These are phyloP conservation scores for Aspergillus coremiiformis DNA, from an alignment of 495 filamentous ascomycete genomes.

Conservation along the genomic window DNA sequence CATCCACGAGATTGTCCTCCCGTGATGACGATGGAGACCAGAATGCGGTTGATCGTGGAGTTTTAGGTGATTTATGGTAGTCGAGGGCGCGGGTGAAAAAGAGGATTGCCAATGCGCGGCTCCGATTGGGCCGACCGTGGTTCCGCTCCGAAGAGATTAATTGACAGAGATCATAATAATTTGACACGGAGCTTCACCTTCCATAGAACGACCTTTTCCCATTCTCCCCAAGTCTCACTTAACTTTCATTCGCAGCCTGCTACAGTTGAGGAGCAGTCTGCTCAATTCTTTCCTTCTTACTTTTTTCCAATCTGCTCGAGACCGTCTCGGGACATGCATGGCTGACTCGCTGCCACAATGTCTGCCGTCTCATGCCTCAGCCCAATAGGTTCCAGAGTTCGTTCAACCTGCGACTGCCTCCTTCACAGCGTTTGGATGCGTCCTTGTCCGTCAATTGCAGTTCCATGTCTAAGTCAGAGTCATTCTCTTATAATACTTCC, in stretches of 20 bases:
- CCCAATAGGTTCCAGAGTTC: constrained; percentile 47
- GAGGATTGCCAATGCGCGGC: constrained; percentile 29
- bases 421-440: constrained; percentile 40
- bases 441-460: constrained; percentile 21
- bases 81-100: constrained; percentile 28
- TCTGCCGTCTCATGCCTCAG: constrained; percentile 56
- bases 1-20: background rate
- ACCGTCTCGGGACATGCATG: constrained; percentile 29
- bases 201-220: constrained; percentile 9
- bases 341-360: constrained; percentile 51
- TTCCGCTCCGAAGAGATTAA: constrained; percentile 32
- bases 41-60: background rate
- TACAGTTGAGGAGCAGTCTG: constrained; percentile 11
- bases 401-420: constrained; percentile 42
- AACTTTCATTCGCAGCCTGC: background rate
- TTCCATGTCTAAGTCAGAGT: constrained; percentile 30
- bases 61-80: constrained; percentile 1
- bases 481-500: constrained; percentile 23
- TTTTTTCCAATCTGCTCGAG: constrained; percentile 16
- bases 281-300: background rate
- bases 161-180: constrained; percentile 11
- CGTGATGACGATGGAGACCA: background rate
- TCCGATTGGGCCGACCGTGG: constrained; percentile 35
- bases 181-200: constrained; percentile 14
- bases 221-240: constrained; percentile 4